These are phyloP conservation scores for Colletotrichum tropicicola DNA, from an alignment of 2,329 filamentous ascomycete species.

Conservation along the genomic window DNA sequence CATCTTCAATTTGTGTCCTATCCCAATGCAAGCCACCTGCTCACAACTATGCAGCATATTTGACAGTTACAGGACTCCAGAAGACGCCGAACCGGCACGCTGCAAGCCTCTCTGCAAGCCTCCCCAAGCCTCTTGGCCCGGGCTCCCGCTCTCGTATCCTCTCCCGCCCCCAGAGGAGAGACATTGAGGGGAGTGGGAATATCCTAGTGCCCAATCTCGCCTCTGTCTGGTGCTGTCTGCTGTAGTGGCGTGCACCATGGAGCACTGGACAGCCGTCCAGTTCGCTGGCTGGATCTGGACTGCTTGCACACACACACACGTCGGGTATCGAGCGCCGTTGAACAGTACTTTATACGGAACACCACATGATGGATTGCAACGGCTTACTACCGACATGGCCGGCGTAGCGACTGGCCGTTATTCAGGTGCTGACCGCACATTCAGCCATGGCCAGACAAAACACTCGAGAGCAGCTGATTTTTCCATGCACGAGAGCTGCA, in stretches of 20 bases:
- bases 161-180: background rate
- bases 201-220: constrained; percentile 22
- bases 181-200: background rate
- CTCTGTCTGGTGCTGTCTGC: background rate
- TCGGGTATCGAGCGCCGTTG: too few species aligned
- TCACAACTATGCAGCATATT: background rate
- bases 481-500: too few species aligned
- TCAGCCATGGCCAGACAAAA: background rate
- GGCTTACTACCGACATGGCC: background rate
- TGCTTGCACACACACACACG: too few species aligned
- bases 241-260: background rate
- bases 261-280: background rate
- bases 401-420: background rate
- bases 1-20: background rate
- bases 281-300: too few species aligned
- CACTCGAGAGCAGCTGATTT: background rate
- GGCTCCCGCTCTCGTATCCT: constrained; percentile 25
- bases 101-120: constrained; percentile 25
- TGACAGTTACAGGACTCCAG: too few species aligned
- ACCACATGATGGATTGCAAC: background rate
- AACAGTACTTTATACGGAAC: background rate
- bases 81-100: too few species aligned
- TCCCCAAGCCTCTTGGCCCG: constrained; percentile 25
- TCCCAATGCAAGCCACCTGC: constrained; percentile 23
- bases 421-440: background rate